A percentile compares a stretch with the other conserved stretches of the same genome.
Conservation (phyloP, 192 early-diverging fungal species). For the Coemansia reversa region DNA sequence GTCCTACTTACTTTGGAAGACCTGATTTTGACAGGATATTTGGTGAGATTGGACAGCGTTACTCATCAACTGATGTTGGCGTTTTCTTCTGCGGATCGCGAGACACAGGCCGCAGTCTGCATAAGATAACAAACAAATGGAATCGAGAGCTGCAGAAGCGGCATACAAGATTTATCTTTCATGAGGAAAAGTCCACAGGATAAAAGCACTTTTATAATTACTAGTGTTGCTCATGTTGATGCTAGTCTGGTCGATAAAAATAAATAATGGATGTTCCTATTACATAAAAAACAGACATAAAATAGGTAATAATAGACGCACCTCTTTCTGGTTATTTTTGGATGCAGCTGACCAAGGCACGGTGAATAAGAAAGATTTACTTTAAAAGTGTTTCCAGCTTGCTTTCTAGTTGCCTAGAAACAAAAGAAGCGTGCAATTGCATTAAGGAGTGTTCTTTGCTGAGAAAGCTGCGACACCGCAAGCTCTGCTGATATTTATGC, state of each 20-base stretch:
- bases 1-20: constrained; percentile 72
- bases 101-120: constrained; percentile 56
- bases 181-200: constrained; percentile 57
- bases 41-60: constrained; percentile 55
- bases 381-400: background rate
- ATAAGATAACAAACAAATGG: constrained; percentile 27
- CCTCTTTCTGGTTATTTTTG: background rate
- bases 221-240: background rate
- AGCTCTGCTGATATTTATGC: too few relatives aligned
- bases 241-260: background rate
- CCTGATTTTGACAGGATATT: constrained; percentile 76
- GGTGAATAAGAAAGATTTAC: background rate
- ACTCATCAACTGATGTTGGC: constrained; percentile 62
- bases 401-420: background rate
- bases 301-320: background rate
- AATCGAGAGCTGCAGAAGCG: constrained; percentile 39
- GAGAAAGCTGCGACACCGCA: too few relatives aligned
- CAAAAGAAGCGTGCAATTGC: background rate
- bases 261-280: background rate
- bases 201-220: background rate
- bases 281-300: background rate
- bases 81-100: constrained; percentile 83
- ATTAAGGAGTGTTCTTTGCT: background rate
- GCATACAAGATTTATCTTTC: constrained; percentile 59
- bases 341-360: background rate